phyloP scores from a whole-genome alignment of 1,139 yeast species.

The Tardiomyces depauwii region DNA sequence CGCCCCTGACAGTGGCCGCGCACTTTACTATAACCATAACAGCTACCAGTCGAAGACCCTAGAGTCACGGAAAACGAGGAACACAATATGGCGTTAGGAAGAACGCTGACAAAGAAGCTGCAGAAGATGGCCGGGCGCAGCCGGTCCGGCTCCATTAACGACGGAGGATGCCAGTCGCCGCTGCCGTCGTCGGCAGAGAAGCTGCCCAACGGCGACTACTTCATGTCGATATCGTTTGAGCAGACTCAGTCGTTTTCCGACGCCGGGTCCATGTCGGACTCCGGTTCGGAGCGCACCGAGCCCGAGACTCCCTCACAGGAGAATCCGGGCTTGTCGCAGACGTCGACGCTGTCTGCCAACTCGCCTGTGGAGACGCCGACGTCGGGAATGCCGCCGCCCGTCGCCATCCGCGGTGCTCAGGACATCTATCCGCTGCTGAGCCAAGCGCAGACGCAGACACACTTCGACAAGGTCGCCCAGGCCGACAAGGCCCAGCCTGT shows the following conservation, averaged over 20 bases:
- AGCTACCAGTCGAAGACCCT: no score
- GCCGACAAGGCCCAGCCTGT: not conserved
- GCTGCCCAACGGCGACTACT: not conserved
- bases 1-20: no score
- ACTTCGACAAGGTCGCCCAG: not conserved
- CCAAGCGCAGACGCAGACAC: not conserved
- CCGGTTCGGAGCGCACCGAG: not conserved
- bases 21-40: no score
- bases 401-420: not conserved
- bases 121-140: not conserved
- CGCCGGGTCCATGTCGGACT: conserved; percentile 1
- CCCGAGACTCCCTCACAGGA: conserved; percentile 1
- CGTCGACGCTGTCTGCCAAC: not conserved
- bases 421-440: not conserved
- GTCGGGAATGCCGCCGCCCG: not conserved
- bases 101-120: not conserved
- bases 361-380: not conserved
- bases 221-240: conserved; percentile 9
- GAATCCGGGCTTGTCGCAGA: not conserved
- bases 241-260: conserved; percentile 9
- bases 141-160: not conserved
- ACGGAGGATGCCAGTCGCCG: not conserved
- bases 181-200: not conserved
- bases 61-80: no score
- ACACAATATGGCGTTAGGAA: not conserved